These are phyloP conservation scores for Penicillium arizonense DNA, from an alignment of 495 filamentous ascomycete genomes.

Conservation along the genomic window DNA sequence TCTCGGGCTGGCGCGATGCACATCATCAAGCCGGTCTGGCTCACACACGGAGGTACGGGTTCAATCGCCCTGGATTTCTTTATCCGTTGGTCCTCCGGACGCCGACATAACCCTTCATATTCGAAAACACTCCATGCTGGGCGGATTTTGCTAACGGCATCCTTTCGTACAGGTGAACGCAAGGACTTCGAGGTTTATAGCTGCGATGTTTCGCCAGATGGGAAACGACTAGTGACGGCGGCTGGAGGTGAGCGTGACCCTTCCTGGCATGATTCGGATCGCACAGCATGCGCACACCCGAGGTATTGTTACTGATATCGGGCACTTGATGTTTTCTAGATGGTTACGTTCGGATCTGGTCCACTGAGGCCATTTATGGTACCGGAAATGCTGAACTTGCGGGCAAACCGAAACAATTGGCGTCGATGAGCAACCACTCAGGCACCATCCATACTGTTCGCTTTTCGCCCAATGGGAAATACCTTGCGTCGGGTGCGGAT, in stretches of 20 bases:
- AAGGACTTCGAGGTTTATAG: constrained; percentile 98
- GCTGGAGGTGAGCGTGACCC: constrained; percentile 68
- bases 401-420: constrained; percentile 85
- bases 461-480: constrained; percentile 90
- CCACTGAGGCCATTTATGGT: constrained; percentile 86
- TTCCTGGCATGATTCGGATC: background rate
- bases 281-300: background rate
- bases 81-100: constrained; percentile 2
- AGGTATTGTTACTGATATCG: constrained; percentile 13
- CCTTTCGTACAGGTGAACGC: constrained; percentile 66
- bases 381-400: constrained; percentile 63
- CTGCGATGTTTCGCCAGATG: constrained; percentile 94
- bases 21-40: constrained; percentile 91
- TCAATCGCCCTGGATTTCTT: constrained; percentile 13
- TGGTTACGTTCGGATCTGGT: constrained; percentile 97
- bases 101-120: background rate
- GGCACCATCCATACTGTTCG: constrained; percentile 96
- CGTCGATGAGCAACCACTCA: constrained; percentile 96
- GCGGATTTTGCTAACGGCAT: constrained; percentile 1
- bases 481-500: constrained; percentile 93
- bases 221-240: constrained; percentile 84
- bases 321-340: constrained; percentile 48
- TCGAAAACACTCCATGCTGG: background rate
- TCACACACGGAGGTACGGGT: constrained; percentile 78
- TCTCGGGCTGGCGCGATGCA: constrained; percentile 57